A percentile compares a stretch with the other conserved stretches of the same genome.
These are phyloP conservation scores for Infundibulicybe gibba DNA, from an alignment of 768 basidiomycete genomes.

Conservation along the genomic window DNA sequence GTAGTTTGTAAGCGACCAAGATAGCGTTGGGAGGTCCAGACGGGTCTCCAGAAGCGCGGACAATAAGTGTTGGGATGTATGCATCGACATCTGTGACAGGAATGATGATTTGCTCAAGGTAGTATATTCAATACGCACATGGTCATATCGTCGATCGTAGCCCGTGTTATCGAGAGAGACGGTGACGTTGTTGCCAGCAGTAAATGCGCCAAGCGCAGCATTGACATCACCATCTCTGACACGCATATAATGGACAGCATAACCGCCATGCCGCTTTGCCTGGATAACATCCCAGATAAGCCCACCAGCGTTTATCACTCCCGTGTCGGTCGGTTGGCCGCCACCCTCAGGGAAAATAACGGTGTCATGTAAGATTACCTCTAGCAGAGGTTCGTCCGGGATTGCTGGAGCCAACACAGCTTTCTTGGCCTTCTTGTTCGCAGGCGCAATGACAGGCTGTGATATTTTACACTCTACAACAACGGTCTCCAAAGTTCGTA, in stretches of 20 bases:
- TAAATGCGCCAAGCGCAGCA: conserved; percentile 42
- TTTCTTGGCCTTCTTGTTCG: conserved; percentile 55
- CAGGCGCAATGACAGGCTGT: conserved; percentile 36
- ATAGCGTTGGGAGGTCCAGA: conserved; percentile 65
- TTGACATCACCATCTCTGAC: conserved; percentile 34
- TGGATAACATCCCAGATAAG: conserved; percentile 56
- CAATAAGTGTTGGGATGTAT: conserved; percentile 81
- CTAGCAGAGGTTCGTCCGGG: conserved; percentile 46
- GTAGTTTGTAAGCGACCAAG: conserved; percentile 73
- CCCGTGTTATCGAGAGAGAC: conserved; percentile 57
- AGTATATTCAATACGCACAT: conserved; percentile 42
- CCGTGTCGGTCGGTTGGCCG: conserved; percentile 78
- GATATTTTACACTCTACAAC: conserved; percentile 49
- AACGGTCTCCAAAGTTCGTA: conserved; percentile 52
- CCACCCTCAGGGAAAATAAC: conserved; percentile 81
- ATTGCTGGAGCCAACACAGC: conserved; percentile 45
- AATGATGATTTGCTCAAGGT: background rate
- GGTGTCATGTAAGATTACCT: conserved; percentile 74
- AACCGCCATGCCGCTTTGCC: conserved; percentile 64
- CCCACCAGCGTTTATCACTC: conserved; percentile 49
- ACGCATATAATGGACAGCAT: conserved; percentile 71
- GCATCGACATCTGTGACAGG: conserved; percentile 66
- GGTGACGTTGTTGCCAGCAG: conserved; percentile 46
- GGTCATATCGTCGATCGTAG: conserved; percentile 66
- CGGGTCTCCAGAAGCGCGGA: conserved; percentile 73